Evolutionary conservation across 176 grass and related monocot genomes (phyloP), one percentile per base, ranked within the genome.

Genomic region (Avena sativa): DNA sequence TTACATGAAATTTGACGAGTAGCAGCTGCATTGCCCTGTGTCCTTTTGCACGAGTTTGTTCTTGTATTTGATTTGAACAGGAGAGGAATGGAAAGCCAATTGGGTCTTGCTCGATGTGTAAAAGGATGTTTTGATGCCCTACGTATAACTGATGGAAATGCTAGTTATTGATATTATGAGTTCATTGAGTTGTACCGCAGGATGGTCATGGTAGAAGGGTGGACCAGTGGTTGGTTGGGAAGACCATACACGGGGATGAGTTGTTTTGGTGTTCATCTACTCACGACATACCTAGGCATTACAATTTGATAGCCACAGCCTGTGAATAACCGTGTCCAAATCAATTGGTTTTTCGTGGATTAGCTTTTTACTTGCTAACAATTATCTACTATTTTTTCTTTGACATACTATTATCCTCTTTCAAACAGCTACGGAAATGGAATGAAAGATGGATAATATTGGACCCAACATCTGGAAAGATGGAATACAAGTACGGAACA

Each of bases 401-500:
- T 66, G 23, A 71, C 74, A 1, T 78, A 23, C 40, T 83, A 43
- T 79, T 32, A 62, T 32, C 28, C 79, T 83, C 53, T 85, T 19
- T 91, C 36, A 51, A 86, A 87, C 87, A 98, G 97, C 28, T 99
- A 70, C 79, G 94, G 80, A 99, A 99, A 86, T 99, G 97, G 97
- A 99, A 99, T 12, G 94, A 96, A 67, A 78, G 97, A 76, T 99
- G 97, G 97, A 73, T 97, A 80, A 97, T 99, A 73, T 86, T 99
- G 79, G 97, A 99, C 53, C 97, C 97, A 2, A 97, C 94, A 4
- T 94, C 91, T 56, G 97, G 97, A 66, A 99, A 95, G 85, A 97
- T 99, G 97, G 97, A 99, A 94, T 99, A 99, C 91, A 99, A 99
- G 97, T 99, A 96, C 26, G 68, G 23, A 78, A 30, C 58, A 56